Base-by-base conservation (phyloP, 1,284 basidiomycete species). In the Hymenochaete sp. region DNA sequence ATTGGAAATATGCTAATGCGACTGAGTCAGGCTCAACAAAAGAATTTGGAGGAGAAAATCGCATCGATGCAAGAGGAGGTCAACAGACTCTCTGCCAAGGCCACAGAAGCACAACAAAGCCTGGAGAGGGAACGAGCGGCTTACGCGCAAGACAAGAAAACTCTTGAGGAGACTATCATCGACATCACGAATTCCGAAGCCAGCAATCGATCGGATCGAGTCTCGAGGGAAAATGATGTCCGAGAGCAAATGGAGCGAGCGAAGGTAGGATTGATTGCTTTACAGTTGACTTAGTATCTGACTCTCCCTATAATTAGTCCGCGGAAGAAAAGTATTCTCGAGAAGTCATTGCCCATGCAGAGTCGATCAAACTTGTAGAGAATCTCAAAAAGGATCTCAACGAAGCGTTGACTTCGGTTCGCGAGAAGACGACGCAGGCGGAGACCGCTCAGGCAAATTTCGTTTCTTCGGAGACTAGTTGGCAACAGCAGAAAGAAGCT, bases 261-360 rank as follows among this genome's bases (percentile, higher is more conserved):
- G n/a, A 78, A 81, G 66, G 82, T 82, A 52, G 24, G 60, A 53
- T 24, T 31, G 28, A 29, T 18, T 42, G 37, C 3, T 4, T 43
- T 10, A 28, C 1, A 7, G 3, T 13, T 9, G 24, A 9, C 36
- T 3, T 16, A 36, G 24, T 14, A 26, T 16, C 41, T 53, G 11
- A 22, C 19, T 35, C 36, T 44, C 42, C 49, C 3, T 51, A 19
- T 41, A n/a, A 26, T 1, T 45, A 87, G 77, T 75, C 80, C 53
- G 86, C 87, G 1, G 86, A 93, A 59, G 79, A 84, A 46, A 78
- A 82, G 47, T 92, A 91, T 55, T 74, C 81, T 14, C 72, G 79
- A 32, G 87, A 90, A 57, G 73, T 92, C n/a, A 63, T 92, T 21
- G 70, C 83, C 1, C 90, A 93, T 60, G 89, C 88, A 0, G 82